Evolutionary conservation across 164 flowering plant species (phyloP).

Genomic region (Chloranthus sessilifolius): DNA sequence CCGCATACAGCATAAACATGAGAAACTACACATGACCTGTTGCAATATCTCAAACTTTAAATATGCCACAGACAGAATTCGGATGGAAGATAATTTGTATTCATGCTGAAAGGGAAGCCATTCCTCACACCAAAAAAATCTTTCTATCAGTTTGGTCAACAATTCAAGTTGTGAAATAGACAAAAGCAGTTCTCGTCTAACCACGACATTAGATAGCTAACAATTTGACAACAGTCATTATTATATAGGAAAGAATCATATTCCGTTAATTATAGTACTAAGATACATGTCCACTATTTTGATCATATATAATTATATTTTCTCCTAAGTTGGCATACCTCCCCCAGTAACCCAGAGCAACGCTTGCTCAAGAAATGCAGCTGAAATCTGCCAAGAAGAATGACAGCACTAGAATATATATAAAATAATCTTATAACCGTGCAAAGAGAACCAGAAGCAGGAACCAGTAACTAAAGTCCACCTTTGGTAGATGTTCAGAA

Average conservation of each 20-base stretch:
- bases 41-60: too few species aligned
- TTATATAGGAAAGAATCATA: neutral
- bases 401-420: too few species aligned
- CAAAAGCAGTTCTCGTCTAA: neutral
- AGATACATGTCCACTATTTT: neutral
- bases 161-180: too few species aligned
- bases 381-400: constrained; percentile 36
- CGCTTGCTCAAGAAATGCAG: constrained; percentile 37
- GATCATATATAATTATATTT: neutral
- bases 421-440: too few species aligned
- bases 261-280: neutral
- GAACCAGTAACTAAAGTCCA: constrained; percentile 15
- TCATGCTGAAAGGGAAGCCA: too few species aligned
- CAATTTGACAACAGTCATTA: neutral
- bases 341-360: constrained; percentile 21
- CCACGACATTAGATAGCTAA: neutral
- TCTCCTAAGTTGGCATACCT: too few species aligned
- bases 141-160: too few species aligned
- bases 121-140: too few species aligned
- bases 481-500: constrained; percentile 45
- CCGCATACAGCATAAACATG: too few species aligned
- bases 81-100: too few species aligned
- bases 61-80: too few species aligned
- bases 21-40: too few species aligned
- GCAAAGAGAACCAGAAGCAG: neutral